These are phyloP conservation scores for Tetrahymena elliotti DNA, from an alignment of 73 alveolate species.

Conservation along the genomic window DNA sequence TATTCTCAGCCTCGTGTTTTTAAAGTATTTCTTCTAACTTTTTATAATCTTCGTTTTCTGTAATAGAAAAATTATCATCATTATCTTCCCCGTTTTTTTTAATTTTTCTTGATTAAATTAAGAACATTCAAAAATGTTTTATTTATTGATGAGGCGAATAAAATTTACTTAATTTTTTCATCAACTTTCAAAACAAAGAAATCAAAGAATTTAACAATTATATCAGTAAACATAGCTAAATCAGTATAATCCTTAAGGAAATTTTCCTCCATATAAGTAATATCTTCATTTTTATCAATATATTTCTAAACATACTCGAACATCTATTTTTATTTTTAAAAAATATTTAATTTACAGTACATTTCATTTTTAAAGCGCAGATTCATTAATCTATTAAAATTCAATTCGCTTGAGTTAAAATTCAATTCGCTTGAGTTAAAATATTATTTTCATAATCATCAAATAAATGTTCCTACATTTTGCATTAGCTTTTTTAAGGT, in stretches of 20 bases:
- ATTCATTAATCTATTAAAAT: too few relatives aligned
- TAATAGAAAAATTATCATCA: not conserved
- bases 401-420: not conserved
- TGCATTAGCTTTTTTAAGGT: not conserved
- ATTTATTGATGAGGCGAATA: not conserved
- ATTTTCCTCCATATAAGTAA: not conserved
- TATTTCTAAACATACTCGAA: not conserved
- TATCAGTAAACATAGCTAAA: not conserved
- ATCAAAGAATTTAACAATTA: not conserved
- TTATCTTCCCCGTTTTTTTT: not conserved
- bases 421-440: not conserved
- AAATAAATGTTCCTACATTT: not conserved
- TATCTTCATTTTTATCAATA: not conserved
- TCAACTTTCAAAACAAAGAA: not conserved
- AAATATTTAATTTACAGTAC: not conserved
- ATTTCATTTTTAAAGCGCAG: not conserved
- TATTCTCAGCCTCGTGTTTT: not conserved
- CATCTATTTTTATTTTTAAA: not conserved
- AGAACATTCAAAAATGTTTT: not conserved
- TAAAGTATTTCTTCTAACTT: not conserved
- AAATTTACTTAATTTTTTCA: not conserved
- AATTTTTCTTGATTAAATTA: not conserved
- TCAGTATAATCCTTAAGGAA: not conserved
- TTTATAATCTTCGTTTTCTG: not conserved
- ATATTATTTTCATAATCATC: not conserved